phyloP scores from a whole-genome alignment of 1,284 basidiomycete genomes.

The Polyporus tsugae region DNA sequence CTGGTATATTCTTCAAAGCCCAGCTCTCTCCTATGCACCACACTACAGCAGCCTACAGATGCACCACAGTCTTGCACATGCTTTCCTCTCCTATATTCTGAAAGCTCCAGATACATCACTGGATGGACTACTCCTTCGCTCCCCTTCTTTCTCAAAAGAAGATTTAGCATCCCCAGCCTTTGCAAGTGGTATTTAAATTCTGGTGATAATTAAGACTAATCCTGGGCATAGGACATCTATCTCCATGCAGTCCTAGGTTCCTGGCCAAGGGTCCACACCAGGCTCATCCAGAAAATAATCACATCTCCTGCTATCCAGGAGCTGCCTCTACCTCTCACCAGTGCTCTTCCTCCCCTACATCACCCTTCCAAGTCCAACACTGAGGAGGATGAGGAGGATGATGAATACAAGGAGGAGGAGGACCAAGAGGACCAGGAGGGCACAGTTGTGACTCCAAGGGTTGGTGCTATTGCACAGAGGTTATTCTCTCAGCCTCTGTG shows the following conservation, averaged over 20 bases:
- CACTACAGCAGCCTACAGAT: constrained; percentile 56
- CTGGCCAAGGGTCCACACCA: constrained; percentile 8
- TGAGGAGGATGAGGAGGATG: not conserved
- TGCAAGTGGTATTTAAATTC: constrained; percentile 42
- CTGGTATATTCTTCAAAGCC: constrained; percentile 69
- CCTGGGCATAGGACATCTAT: constrained; percentile 23
- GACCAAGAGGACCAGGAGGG: not conserved
- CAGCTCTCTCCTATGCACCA: constrained; percentile 51
- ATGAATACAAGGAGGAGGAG: too few relatives aligned
- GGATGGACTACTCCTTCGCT: constrained; percentile 42
- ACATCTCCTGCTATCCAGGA: not conserved
- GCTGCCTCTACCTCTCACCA: not conserved
- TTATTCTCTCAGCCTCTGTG: constrained; percentile 55
- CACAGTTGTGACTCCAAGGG: constrained; percentile 59
- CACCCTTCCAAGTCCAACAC: not conserved
- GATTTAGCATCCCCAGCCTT: constrained; percentile 37
- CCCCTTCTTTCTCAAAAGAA: not conserved
- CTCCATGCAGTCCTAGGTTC: constrained; percentile 12
- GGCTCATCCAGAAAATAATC: constrained; percentile 16
- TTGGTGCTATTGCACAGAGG: constrained; percentile 54
- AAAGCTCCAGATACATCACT: constrained; percentile 46
- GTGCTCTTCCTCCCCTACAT: not conserved
- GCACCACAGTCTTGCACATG: constrained; percentile 55
- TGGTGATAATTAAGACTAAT: not conserved
- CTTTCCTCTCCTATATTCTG: constrained; percentile 47